Percentiles rank a stretch among this genome's conserved stretches.
Conservation (phyloP, 148 eudicot genomes). For the Polygonum aviculare region DNA sequence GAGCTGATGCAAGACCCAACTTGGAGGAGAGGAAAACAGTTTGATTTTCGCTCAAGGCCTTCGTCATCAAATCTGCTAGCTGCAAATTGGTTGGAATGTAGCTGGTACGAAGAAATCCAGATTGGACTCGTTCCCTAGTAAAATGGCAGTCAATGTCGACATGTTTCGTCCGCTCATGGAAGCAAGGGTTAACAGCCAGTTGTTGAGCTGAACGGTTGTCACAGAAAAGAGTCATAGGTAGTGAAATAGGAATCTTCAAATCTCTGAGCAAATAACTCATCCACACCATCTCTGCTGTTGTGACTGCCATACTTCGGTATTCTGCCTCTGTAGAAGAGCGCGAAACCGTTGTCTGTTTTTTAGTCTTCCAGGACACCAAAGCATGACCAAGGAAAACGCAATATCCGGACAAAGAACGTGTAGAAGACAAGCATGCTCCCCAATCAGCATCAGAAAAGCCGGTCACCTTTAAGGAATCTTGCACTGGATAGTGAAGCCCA, state of each 20-base stretch:
- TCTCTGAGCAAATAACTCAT: not conserved
- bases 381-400: not conserved
- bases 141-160: too few species aligned
- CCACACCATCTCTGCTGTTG: not conserved
- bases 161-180: too few species aligned
- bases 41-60: too few species aligned
- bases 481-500: not conserved
- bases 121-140: too few species aligned
- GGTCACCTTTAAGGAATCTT: not conserved
- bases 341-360: not conserved
- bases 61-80: too few species aligned
- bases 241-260: not conserved
- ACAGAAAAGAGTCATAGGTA: not conserved
- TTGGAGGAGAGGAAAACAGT: too few species aligned
- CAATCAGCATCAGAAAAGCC: not conserved
- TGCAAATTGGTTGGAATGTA: too few species aligned
- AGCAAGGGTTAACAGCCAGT: too few species aligned
- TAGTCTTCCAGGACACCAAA: not conserved
- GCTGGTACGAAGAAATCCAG: too few species aligned
- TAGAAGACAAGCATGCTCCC: not conserved
- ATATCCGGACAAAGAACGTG: not conserved
- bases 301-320: not conserved
- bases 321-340: not conserved
- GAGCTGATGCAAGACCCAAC: too few species aligned
- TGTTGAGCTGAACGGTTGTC: too few species aligned